Conservation (phyloP, 768 basidiomycete species). For the Tulasnella sp. region DNA sequence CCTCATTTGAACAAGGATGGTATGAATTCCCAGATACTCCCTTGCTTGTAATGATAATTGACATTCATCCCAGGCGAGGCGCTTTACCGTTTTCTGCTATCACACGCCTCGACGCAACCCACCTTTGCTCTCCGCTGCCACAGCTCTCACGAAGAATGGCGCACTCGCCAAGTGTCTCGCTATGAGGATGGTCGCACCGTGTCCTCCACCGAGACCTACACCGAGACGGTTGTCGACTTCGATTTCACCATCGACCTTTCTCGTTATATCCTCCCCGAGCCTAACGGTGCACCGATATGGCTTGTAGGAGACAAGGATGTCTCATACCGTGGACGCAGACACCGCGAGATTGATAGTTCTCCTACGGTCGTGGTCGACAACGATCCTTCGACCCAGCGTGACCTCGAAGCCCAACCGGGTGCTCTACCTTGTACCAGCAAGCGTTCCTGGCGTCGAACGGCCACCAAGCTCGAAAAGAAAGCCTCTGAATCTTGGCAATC, state of each 20-base stretch:
- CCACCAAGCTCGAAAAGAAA: slow-evolving; percentile 30
- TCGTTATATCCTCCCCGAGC: slow-evolving; percentile 27
- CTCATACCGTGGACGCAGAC: slow-evolving; percentile 52
- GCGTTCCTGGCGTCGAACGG: slow-evolving; percentile 26
- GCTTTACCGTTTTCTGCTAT: slow-evolving; percentile 59
- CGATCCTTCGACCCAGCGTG: slow-evolving; percentile 17
- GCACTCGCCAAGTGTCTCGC: slow-evolving; percentile 34
- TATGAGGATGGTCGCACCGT: background rate
- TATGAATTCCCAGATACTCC: slow-evolving; percentile 19
- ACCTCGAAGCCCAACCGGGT: slow-evolving; percentile 33
- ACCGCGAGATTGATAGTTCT: slow-evolving; percentile 38
- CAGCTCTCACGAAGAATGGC: slow-evolving; percentile 47
- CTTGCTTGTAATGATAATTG: slow-evolving; percentile 1
- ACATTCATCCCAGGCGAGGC: slow-evolving; percentile 40
- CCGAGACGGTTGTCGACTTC: slow-evolving; percentile 52
- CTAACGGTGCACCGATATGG: slow-evolving; percentile 37
- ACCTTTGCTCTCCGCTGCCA: slow-evolving; percentile 35
- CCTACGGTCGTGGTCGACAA: slow-evolving; percentile 22
- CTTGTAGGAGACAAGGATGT: slow-evolving; percentile 50
- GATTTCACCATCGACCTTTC: slow-evolving; percentile 51
- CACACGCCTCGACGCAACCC: slow-evolving; percentile 39
- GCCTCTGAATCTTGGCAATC: background rate
- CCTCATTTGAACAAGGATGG: slow-evolving; percentile 55
- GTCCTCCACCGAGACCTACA: slow-evolving; percentile 36
- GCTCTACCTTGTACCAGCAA: slow-evolving; percentile 25